A percentile compares a stretch with the other conserved stretches of the same genome.
Conservation (phyloP, 192 early-diverging fungal species). For the Entrophospora sp. region DNA sequence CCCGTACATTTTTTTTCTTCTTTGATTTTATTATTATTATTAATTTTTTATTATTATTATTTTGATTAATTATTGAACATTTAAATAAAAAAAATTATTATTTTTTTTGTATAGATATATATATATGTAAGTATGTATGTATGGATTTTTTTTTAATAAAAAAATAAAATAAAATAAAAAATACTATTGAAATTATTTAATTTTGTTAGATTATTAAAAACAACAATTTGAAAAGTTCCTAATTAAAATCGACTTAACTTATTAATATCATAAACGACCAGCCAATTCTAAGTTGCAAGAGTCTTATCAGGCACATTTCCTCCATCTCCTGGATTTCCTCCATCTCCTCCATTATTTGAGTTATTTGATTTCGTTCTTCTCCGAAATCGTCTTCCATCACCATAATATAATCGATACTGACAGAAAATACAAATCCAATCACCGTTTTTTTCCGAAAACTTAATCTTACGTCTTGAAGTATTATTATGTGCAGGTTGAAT, state of each 20-base stretch:
- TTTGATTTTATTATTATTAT: neutral
- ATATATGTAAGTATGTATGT: too few relatives aligned
- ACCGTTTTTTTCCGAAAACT: constrained; percentile 16
- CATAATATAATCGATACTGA: constrained; percentile 20
- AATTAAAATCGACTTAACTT: neutral
- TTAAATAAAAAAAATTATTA: too few relatives aligned
- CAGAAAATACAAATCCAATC: constrained; percentile 23
- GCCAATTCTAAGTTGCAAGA: neutral
- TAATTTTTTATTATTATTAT: too few relatives aligned
- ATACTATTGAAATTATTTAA: too few relatives aligned
- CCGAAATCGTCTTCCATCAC: constrained; percentile 6
- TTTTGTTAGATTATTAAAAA: neutral
- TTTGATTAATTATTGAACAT: too few relatives aligned
- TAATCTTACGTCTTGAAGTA: constrained; percentile 2
- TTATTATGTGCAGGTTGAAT: neutral
- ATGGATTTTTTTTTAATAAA: too few relatives aligned
- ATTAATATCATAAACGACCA: neutral
- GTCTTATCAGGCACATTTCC: neutral
- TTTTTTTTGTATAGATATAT: too few relatives aligned
- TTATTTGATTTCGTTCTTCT: neutral
- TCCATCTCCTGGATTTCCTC: neutral
- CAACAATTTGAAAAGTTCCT: neutral
- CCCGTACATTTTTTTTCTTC: too few relatives aligned
- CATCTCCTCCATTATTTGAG: constrained; percentile 9
- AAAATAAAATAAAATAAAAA: too few relatives aligned